Conservation (phyloP, 768 basidiomycete genomes). For the Tricholoma furcatifolium region DNA sequence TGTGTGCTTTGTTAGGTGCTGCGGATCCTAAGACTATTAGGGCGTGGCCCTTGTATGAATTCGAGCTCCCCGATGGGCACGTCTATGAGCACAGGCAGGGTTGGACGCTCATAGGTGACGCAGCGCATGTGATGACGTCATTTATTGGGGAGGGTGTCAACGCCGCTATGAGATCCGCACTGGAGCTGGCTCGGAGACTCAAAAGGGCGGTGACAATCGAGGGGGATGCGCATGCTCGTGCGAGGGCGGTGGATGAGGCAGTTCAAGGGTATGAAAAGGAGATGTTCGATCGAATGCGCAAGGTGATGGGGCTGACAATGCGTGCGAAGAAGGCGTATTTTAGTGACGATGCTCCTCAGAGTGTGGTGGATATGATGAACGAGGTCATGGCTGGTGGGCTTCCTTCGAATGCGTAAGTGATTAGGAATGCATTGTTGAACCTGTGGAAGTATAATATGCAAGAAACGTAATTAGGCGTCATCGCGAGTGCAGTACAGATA, state of each 20-base stretch:
- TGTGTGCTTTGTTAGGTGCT: constrained; percentile 4
- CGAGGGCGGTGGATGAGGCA: not conserved
- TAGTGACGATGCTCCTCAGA: constrained; percentile 1
- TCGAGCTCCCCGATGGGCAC: constrained; percentile 13
- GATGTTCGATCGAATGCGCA: constrained; percentile 1
- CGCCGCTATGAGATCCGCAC: constrained; percentile 19
- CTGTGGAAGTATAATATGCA: too few species aligned
- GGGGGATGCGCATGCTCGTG: not conserved
- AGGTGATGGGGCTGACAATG: not conserved
- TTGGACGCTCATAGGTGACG: constrained; percentile 23
- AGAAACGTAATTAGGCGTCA: too few species aligned
- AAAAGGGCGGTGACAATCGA: not conserved
- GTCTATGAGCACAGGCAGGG: constrained; percentile 7
- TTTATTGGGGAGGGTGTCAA: constrained; percentile 25
- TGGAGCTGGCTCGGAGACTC: constrained; percentile 17
- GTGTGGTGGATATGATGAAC: not conserved
- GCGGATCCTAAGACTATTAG: constrained; percentile 8
- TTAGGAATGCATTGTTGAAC: too few species aligned
- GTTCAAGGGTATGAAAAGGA: constrained; percentile 2
- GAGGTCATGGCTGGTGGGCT: not conserved
- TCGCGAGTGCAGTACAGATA: too few species aligned
- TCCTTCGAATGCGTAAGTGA: too few species aligned
- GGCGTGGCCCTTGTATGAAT: constrained; percentile 15
- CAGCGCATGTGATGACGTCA: constrained; percentile 25
- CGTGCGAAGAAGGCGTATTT: not conserved